phyloP scores from a whole-genome alignment of 2,329 filamentous ascomycete species.

The Exophiala sp. region DNA sequence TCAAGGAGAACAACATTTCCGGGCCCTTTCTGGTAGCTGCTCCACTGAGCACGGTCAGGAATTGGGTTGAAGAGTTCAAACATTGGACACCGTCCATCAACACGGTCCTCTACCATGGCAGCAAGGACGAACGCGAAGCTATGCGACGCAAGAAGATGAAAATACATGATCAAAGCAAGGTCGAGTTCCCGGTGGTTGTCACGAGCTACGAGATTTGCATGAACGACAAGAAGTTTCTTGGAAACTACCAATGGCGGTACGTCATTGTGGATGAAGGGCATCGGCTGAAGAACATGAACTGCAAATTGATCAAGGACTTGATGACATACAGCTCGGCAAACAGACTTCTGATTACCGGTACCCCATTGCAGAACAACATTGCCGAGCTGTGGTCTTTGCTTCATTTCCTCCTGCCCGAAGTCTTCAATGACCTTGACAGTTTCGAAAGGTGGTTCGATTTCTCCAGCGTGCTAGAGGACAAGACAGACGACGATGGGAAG shows the following conservation, averaged over 20 bases:
- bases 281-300: slow-evolving; percentile 94
- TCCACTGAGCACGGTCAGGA: slow-evolving; percentile 84
- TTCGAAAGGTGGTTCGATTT: slow-evolving; percentile 99
- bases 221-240: slow-evolving; percentile 76
- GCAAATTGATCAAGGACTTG: slow-evolving; percentile 82
- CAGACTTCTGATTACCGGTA: slow-evolving; percentile 87
- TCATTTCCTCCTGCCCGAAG: slow-evolving; percentile 86
- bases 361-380: slow-evolving; percentile 91
- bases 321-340: slow-evolving; percentile 88
- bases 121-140: slow-evolving; percentile 68
- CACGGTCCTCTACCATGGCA: slow-evolving; percentile 86
- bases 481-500: slow-evolving; percentile 68
- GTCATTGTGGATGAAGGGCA: slow-evolving; percentile 99
- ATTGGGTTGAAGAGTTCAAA: slow-evolving; percentile 92
- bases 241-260: slow-evolving; percentile 89
- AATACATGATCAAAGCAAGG: slow-evolving; percentile 60
- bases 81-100: slow-evolving; percentile 88
- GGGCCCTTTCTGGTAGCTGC: slow-evolving; percentile 90
- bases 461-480: slow-evolving; percentile 80
- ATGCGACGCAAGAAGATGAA: slow-evolving; percentile 72
- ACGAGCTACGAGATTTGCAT: slow-evolving; percentile 97
- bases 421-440: slow-evolving; percentile 88
- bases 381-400: slow-evolving; percentile 92
- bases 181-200: slow-evolving; percentile 83
- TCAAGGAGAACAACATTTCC: slow-evolving; percentile 81